Conservation (phyloP, 768 basidiomycete genomes). For the Candolleomyces efflorescens region DNA sequence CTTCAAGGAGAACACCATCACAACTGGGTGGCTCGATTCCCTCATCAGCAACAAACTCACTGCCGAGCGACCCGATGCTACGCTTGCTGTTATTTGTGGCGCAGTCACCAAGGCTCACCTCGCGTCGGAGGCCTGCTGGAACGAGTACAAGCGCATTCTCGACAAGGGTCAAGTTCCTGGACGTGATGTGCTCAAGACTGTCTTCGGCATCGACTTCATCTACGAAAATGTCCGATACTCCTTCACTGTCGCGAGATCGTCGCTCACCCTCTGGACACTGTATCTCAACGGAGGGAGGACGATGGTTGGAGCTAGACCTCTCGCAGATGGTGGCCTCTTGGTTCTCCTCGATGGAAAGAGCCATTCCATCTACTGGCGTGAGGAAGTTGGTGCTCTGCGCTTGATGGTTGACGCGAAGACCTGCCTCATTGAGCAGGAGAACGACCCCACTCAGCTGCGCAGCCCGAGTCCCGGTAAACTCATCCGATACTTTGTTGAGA, state of each 20-base stretch:
- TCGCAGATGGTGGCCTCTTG: constrained; percentile 94
- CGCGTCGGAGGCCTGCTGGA: constrained; percentile 83
- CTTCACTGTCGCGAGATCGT: constrained; percentile 92
- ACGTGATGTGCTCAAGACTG: constrained; percentile 92
- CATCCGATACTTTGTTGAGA: constrained; percentile 91
- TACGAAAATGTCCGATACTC: constrained; percentile 95
- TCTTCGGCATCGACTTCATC: constrained; percentile 96
- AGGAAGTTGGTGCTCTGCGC: constrained; percentile 91
- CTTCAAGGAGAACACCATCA: constrained; percentile 96
- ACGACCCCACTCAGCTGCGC: constrained; percentile 95
- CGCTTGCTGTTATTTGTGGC: constrained; percentile 92
- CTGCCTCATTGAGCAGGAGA: constrained; percentile 98
- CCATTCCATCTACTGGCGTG: constrained; percentile 97
- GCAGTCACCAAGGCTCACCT: constrained; percentile 94
- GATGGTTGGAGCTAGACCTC: constrained; percentile 84
- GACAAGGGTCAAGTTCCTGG: constrained; percentile 98
- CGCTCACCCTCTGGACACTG: constrained; percentile 84
- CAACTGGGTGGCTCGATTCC: constrained; percentile 97
- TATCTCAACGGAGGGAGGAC: constrained; percentile 96
- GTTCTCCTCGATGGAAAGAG: constrained; percentile 90
- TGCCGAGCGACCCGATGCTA: constrained; percentile 91
- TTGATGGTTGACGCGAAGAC: constrained; percentile 97
- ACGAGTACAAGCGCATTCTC: constrained; percentile 90
- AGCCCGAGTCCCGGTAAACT: constrained; percentile 97
- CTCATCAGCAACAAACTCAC: constrained; percentile 97